phyloP scores from a whole-genome alignment of 176 grass and related monocot species.

The Oryza brachyantha region DNA sequence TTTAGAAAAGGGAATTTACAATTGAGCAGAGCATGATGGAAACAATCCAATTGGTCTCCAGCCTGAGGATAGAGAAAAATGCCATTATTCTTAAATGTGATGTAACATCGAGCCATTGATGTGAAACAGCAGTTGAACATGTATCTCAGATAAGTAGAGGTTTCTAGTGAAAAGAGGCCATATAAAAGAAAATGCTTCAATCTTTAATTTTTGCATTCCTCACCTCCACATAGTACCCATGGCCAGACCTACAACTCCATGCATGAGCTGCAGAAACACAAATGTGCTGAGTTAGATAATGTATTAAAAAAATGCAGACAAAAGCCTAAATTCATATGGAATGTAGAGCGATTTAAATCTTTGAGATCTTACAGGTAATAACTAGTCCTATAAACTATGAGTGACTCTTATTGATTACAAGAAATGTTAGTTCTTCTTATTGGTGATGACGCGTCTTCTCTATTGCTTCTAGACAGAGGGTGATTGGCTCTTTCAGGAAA shows the following conservation, averaged over 20 bases:
- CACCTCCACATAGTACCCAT: conserved; percentile 97
- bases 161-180: conserved; percentile 20
- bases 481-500: too few relatives aligned
- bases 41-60: conserved; percentile 62
- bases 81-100: conserved; percentile 15
- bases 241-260: conserved; percentile 83
- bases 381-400: not conserved
- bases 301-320: not conserved
- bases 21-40: conserved; percentile 81
- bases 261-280: conserved; percentile 72
- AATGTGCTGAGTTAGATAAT: not conserved
- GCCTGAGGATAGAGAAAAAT: conserved; percentile 43
- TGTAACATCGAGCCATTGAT: not conserved
- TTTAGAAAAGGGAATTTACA: conserved; percentile 48
- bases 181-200: conserved; percentile 17
- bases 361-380: conserved; percentile 13
- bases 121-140: not conserved
- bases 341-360: not conserved
- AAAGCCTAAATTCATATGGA: not conserved
- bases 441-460: not conserved
- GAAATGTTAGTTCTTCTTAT: not conserved
- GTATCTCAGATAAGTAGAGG: not conserved
- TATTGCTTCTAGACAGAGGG: not conserved
- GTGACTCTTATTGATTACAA: not conserved
- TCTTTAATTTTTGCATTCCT: conserved; percentile 27